Conservation (phyloP, 2,329 filamentous ascomycete genomes). For the Periglandula ipomoeae region DNA sequence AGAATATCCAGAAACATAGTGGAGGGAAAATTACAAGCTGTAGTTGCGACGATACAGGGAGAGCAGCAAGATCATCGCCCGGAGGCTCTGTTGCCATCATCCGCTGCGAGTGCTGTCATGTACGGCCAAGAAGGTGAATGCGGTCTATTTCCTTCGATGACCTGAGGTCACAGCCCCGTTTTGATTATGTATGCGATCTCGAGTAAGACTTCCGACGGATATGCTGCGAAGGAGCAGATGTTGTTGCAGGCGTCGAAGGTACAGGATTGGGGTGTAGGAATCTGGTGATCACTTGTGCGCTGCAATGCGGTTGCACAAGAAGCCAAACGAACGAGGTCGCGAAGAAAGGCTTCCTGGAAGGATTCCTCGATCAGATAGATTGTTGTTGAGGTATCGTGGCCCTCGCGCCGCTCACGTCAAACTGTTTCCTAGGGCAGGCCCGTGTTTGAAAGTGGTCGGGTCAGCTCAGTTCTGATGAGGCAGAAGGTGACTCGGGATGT, state of each 20-base stretch:
- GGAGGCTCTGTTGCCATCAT: conserved; percentile 58
- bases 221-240: not conserved
- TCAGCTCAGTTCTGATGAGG: conserved; percentile 16
- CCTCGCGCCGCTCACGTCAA: conserved; percentile 2
- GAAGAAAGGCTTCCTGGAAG: not conserved
- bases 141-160: not conserved
- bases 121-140: conserved; percentile 20
- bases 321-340: not conserved
- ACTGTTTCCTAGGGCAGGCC: conserved; percentile 7
- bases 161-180: conserved; percentile 12
- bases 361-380: not conserved
- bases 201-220: not conserved
- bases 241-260: not conserved
- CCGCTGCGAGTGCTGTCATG: conserved; percentile 26
- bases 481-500: conserved; percentile 19
- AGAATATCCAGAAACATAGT: too few relatives aligned
- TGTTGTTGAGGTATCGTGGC: conserved; percentile 1
- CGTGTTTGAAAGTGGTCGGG: conserved; percentile 16
- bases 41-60: conserved; percentile 37
- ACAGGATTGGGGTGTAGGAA: not conserved
- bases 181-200: not conserved
- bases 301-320: not conserved
- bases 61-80: conserved; percentile 44
- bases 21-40: conserved; percentile 28
- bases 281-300: not conserved